phyloP scores from a whole-genome alignment of 192 early-diverging fungal genomes.

The Rhizophagus clarus region DNA sequence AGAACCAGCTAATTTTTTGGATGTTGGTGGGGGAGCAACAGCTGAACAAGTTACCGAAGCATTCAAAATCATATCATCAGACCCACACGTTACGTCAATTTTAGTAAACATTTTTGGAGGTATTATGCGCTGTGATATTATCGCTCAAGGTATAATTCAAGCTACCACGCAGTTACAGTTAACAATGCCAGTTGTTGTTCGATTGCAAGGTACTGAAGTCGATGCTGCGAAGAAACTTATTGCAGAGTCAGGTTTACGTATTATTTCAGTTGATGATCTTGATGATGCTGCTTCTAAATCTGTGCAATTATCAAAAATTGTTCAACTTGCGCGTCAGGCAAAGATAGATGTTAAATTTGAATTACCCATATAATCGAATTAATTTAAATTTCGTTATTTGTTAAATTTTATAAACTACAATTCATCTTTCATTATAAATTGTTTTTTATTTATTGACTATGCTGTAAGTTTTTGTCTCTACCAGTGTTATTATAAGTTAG shows the following conservation, averaged over 20 bases:
- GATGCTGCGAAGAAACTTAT: constrained; percentile 92
- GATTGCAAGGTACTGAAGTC: constrained; percentile 90
- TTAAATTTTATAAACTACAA: background rate
- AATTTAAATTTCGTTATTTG: background rate
- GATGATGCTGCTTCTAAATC: constrained; percentile 92
- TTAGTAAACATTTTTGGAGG: constrained; percentile 99
- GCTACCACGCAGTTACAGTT: constrained; percentile 91
- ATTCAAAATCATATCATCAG: constrained; percentile 98
- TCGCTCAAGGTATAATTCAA: constrained; percentile 97
- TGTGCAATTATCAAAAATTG: constrained; percentile 83
- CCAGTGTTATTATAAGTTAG: background rate
- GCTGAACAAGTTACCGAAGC: constrained; percentile 96
- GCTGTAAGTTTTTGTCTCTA: too few relatives aligned
- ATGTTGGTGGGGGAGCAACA: constrained; percentile 96
- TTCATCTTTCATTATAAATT: too few relatives aligned
- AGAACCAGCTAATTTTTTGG: constrained; percentile 98
- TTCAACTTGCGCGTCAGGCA: constrained; percentile 73
- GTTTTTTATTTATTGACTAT: too few relatives aligned
- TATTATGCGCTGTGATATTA: constrained; percentile 99
- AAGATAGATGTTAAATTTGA: constrained; percentile 76
- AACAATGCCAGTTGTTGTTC: constrained; percentile 93
- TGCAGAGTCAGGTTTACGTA: constrained; percentile 86
- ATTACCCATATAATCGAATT: constrained; percentile 42
- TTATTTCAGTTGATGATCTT: constrained; percentile 92
- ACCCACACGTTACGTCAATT: constrained; percentile 93